Conservation (phyloP, 1,284 basidiomycete species). For the Violaceomyces palustris region DNA sequence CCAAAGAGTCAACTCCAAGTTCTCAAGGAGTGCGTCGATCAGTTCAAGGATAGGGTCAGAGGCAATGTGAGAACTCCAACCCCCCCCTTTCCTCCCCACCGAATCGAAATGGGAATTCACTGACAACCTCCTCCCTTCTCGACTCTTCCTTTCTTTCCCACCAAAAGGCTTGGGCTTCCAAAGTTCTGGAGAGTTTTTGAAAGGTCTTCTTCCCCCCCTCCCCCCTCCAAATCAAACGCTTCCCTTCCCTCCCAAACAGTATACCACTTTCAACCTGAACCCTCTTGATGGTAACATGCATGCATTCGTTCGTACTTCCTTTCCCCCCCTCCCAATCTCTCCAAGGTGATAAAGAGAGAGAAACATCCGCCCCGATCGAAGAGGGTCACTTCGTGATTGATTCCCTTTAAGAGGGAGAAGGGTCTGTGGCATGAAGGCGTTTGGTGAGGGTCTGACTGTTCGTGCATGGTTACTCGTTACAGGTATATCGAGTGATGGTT, state of each 20-base stretch:
- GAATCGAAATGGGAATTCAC: background rate
- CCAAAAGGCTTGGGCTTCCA: conserved; percentile 65
- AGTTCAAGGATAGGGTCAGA: conserved; percentile 67
- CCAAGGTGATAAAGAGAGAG: too few relatives aligned
- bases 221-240: background rate
- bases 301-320: too few relatives aligned
- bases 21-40: conserved; percentile 64
- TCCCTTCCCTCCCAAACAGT: conserved; percentile 1
- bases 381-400: too few relatives aligned
- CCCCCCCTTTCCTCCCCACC: background rate
- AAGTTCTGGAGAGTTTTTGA: conserved; percentile 57
- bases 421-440: too few relatives aligned
- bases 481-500: too few relatives aligned
- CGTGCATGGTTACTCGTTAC: too few relatives aligned
- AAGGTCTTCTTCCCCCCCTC: background rate
- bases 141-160: background rate
- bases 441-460: too few relatives aligned
- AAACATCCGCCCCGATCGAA: too few relatives aligned
- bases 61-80: conserved; percentile 56
- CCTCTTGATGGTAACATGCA: too few relatives aligned
- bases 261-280: too few relatives aligned
- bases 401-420: too few relatives aligned
- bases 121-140: background rate
- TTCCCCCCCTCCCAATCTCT: too few relatives aligned
- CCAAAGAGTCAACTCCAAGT: conserved; percentile 63